Conservation (phyloP, 2,329 filamentous ascomycete species). For the Epichloe bromicola region DNA sequence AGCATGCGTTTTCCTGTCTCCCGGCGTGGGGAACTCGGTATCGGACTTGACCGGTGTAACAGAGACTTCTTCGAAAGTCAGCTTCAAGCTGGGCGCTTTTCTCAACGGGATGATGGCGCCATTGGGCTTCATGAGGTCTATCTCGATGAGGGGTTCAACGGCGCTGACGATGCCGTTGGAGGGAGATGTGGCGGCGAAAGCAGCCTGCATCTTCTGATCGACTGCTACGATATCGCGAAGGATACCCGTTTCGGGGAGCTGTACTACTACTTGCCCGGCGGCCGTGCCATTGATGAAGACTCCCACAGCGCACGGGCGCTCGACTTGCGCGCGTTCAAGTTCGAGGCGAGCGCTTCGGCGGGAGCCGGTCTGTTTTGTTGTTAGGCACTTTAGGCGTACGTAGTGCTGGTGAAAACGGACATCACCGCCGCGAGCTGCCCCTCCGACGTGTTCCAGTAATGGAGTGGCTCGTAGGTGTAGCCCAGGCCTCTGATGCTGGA, state of each 20-base stretch:
- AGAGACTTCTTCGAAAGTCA: slow-evolving; percentile 23
- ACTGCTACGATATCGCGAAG: slow-evolving; percentile 25
- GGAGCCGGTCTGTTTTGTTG: background rate
- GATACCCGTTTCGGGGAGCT: slow-evolving; percentile 19
- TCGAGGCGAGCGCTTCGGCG: slow-evolving; percentile 14
- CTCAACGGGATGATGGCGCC: slow-evolving; percentile 16
- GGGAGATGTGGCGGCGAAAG: background rate
- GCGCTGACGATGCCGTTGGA: slow-evolving; percentile 1
- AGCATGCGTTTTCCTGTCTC: slow-evolving; percentile 3
- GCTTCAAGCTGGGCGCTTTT: slow-evolving; percentile 22
- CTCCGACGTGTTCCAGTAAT: slow-evolving; percentile 20
- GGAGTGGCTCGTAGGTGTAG: slow-evolving; percentile 27
- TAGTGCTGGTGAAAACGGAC: slow-evolving; percentile 23
- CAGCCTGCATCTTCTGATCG: slow-evolving; percentile 24
- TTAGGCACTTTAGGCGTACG: slow-evolving; percentile 15
- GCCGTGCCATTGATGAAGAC: slow-evolving; percentile 20
- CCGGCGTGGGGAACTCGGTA: slow-evolving; percentile 17
- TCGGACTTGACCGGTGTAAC: slow-evolving; percentile 14
- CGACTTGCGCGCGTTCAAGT: slow-evolving; percentile 22
- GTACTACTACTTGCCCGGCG: slow-evolving; percentile 22
- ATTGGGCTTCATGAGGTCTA: slow-evolving; percentile 15
- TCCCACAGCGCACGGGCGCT: slow-evolving; percentile 22
- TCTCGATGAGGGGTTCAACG: slow-evolving; percentile 1
- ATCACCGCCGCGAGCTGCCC: slow-evolving; percentile 17
- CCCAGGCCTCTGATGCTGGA: slow-evolving; percentile 21